Conservation (phyloP, 495 filamentous ascomycete species). For the Lasiosphaeria miniovina region DNA sequence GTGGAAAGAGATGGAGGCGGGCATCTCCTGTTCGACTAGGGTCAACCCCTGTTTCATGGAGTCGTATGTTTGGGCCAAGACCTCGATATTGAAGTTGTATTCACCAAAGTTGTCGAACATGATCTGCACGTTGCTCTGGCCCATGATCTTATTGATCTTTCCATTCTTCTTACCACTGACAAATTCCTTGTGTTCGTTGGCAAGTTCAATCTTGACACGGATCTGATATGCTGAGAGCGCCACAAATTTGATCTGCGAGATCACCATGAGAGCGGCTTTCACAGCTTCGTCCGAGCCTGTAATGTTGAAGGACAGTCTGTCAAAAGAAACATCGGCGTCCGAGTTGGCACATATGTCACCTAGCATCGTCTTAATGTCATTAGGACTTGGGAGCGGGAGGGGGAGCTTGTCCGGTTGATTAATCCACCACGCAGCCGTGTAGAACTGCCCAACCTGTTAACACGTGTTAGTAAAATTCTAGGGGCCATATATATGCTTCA, state of each 20-base stretch:
- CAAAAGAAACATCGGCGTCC: conserved; percentile 89
- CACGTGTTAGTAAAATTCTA: conserved; percentile 29
- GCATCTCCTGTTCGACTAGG: conserved; percentile 98
- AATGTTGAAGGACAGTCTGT: conserved; percentile 89
- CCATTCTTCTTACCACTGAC: conserved; percentile 99
- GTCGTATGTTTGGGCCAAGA: conserved; percentile 85
- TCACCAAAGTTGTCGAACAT: conserved; percentile 99
- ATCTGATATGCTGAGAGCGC: conserved; percentile 86
- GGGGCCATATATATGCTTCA: not conserved
- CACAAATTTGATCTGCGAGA: conserved; percentile 87
- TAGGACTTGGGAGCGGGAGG: conserved; percentile 65
- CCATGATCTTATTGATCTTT: conserved; percentile 99
- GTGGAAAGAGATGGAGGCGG: conserved; percentile 97
- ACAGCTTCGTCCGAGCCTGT: conserved; percentile 94
- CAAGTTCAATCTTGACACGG: conserved; percentile 95
- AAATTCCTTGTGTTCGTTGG: conserved; percentile 99
- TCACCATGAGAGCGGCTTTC: conserved; percentile 87
- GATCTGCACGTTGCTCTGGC: conserved; percentile 96
- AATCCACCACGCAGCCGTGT: conserved; percentile 95
- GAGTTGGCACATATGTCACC: conserved; percentile 95
- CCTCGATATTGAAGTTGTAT: conserved; percentile 99
- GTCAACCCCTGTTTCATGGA: conserved; percentile 87
- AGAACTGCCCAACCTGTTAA: conserved; percentile 86
- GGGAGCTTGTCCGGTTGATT: conserved; percentile 68
- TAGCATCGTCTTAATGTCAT: conserved; percentile 84